Evolutionary conservation across 345 rosid genomes (phyloP), one percentile per base, ranked within the genome.

Genomic region (Carallia pectinifolia): DNA sequence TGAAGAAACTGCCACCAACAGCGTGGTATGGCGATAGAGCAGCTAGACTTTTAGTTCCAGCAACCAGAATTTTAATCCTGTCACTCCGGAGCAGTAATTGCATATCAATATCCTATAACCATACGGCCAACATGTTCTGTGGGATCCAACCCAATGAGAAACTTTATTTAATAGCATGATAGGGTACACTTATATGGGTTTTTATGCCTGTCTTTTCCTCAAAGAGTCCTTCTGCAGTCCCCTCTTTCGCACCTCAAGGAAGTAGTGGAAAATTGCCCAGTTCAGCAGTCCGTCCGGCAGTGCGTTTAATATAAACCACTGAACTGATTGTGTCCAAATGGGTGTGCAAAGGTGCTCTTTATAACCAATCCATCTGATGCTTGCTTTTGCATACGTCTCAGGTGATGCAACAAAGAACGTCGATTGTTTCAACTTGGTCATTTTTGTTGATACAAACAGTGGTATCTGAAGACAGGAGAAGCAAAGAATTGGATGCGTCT

Each of bases 291-390:
- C 27, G 29, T 74, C 71, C 0, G 85, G 85, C 27, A 78, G 2
- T 8, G 71, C 67, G 8, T 36, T 17, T 4, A 76, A 2, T 5
- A 81, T 0, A 34, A 40, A 38, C 56, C 81, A 74, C 53, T 85
- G 83, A 70, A 81, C 30, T 37, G 78, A 68, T 70, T 85, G 91
- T 18, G 77, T 50, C 81, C 85, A 77, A 33, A 68, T 54, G 1
- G 82, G 88, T 6, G 70, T 44, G 67, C 88, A 81, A 16, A 70
- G 34, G 44, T 65, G 71, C 30, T 81, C 88, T 1, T 33, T 33
- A 39, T 76, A 73, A 5, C 89, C 92, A 6, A 85, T 79, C 76
- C 83, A 79, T 33, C 81, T 56, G 2, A 81, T 5, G 83, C 87
- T 81, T 50, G 78, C 78, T 72, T 73, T 73, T 58, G 82, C 75